Conservation (phyloP, 345 rosid species). For the Heritiera fomes region DNA sequence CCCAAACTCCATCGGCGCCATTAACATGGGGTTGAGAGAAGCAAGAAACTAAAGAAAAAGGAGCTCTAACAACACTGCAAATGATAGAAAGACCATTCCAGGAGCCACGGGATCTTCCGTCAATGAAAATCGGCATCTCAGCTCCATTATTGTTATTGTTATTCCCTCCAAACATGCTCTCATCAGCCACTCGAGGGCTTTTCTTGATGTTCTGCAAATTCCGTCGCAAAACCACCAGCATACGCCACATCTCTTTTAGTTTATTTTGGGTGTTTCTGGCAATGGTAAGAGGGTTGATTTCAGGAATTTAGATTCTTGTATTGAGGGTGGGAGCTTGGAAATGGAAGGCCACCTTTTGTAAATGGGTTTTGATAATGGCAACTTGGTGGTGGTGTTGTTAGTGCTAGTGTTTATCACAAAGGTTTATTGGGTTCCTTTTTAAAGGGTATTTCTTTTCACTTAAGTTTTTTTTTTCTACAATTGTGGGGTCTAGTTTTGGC, state of each 20-base stretch:
- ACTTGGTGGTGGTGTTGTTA: conserved; percentile 38
- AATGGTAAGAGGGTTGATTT: conserved; percentile 10
- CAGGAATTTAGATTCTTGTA: conserved; percentile 12
- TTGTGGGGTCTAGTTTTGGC: conserved; percentile 45
- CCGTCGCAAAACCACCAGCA: conserved; percentile 40
- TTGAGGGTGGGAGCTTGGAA: background rate
- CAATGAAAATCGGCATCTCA: conserved; percentile 26
- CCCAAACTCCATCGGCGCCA: conserved; percentile 72
- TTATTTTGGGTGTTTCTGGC: background rate
- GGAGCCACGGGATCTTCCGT: conserved; percentile 8
- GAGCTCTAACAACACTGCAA: conserved; percentile 45
- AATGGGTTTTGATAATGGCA: conserved; percentile 31
- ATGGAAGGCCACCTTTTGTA: conserved; percentile 3
- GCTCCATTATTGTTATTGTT: conserved; percentile 22
- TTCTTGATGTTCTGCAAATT: conserved; percentile 56
- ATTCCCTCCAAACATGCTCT: conserved; percentile 42
- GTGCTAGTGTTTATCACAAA: conserved; percentile 45
- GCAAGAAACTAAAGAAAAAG: conserved; percentile 60
- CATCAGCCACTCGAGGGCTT: conserved; percentile 76
- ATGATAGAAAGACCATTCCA: conserved; percentile 45
- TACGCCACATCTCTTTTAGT: conserved; percentile 37
- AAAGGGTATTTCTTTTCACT: conserved; percentile 10
- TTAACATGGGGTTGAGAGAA: conserved; percentile 65
- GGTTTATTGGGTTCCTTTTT: conserved; percentile 33
- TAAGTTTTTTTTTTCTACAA: background rate